Percentiles rank a stretch among this genome's conserved stretches.
phyloP scores from a whole-genome alignment of 139 green algal genomes.

The Pleodorina starrii region DNA sequence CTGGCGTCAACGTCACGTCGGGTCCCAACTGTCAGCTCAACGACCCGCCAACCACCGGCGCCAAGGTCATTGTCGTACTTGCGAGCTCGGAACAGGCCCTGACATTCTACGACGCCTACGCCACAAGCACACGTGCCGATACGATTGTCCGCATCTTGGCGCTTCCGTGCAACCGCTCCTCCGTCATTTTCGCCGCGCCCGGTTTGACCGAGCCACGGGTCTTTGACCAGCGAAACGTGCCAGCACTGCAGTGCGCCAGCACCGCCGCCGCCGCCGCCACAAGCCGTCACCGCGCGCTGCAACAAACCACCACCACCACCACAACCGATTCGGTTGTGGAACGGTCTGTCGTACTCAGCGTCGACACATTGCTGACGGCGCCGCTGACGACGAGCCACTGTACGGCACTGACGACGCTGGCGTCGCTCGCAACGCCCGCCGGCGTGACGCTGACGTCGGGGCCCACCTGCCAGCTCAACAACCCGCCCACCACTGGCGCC shows the following conservation, averaged over 20 bases:
- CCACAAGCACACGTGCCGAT: conserved; percentile 25
- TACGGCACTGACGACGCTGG: not conserved
- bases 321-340: not conserved
- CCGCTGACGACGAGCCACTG: conserved; percentile 1
- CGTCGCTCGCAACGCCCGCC: not conserved
- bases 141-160: conserved; percentile 29
- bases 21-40: conserved; percentile 47
- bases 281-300: not conserved
- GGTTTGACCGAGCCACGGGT: conserved; percentile 34
- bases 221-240: conserved; percentile 49
- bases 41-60: conserved; percentile 41
- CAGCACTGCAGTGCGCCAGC: not conserved
- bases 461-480: conserved; percentile 45
- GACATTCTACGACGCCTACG: conserved; percentile 42
- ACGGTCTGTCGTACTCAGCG: conserved; percentile 27
- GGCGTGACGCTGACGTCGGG: not conserved
- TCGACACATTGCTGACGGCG: not conserved
- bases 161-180: conserved; percentile 38
- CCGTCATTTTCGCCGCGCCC: conserved; percentile 40
- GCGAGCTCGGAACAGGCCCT: not conserved
- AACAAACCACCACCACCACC: not conserved
- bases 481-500: conserved; percentile 43
- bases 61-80: conserved; percentile 43
- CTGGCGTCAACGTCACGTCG: conserved; percentile 14
- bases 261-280: not conserved